Evolutionary conservation across 2,329 filamentous ascomycete genomes (phyloP).

Genomic region (Metarhizium album): DNA sequence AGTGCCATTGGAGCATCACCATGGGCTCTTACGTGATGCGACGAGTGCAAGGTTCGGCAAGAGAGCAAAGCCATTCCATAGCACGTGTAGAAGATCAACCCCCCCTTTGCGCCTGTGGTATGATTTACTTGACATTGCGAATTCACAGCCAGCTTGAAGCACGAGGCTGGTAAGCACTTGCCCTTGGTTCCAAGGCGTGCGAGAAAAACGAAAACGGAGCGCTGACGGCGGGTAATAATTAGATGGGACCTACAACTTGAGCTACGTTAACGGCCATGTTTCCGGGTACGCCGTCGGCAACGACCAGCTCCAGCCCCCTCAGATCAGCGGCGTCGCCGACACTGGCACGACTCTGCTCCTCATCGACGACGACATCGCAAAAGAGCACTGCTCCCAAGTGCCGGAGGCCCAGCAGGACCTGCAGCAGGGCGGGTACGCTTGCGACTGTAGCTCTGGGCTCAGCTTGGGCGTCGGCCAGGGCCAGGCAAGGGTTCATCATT

Average conservation of each 20-base stretch:
- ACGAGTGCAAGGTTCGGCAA: neutral
- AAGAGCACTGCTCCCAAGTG: slow-evolving; percentile 37
- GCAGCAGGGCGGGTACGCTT: slow-evolving; percentile 29
- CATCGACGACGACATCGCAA: slow-evolving; percentile 39
- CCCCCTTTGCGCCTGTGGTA: neutral
- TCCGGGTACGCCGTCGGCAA: slow-evolving; percentile 12
- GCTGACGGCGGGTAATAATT: neutral
- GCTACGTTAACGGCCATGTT: slow-evolving; percentile 46
- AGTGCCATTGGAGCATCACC: neutral
- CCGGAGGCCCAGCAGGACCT: slow-evolving; percentile 22
- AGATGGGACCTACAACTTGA: slow-evolving; percentile 63
- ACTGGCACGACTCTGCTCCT: slow-evolving; percentile 54
- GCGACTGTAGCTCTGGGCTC: slow-evolving; percentile 32
- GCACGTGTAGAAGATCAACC: too few species aligned
- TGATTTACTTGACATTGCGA: neutral
- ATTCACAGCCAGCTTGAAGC: slow-evolving; percentile 60
- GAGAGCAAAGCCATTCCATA: neutral
- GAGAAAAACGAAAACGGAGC: neutral
- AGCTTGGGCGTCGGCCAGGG: slow-evolving; percentile 45
- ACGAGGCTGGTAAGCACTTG: slow-evolving; percentile 21
- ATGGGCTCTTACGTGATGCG: neutral
- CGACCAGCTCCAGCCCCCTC: slow-evolving; percentile 17
- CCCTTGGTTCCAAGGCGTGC: neutral
- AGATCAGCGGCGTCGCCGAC: slow-evolving; percentile 40
- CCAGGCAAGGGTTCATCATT: slow-evolving; percentile 31